A percentile compares a stretch with the other conserved stretches of the same genome.
These are phyloP conservation scores for Rhytidiadelphus loreus DNA, from an alignment of 225 moss, liverwort and hornwort genomes.

Conservation along the genomic window DNA sequence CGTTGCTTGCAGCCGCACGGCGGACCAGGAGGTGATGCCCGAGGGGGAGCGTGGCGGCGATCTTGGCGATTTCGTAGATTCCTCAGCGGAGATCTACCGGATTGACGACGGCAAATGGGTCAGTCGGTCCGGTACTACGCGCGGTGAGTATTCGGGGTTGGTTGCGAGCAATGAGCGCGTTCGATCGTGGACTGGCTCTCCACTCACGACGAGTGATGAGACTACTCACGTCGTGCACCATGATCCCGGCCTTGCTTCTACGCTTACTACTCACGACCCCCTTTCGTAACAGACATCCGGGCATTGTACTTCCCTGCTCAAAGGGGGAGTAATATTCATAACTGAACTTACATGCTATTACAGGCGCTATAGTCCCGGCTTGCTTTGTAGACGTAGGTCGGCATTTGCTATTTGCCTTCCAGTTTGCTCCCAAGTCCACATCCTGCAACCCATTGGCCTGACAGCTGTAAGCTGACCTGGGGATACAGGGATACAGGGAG, in stretches of 20 bases:
- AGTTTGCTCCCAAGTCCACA: neutral
- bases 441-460: neutral
- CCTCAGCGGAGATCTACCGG: neutral
- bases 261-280: too few relatives aligned
- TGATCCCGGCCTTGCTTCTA: neutral
- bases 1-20: neutral
- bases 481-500: neutral
- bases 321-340: neutral
- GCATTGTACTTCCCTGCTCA: neutral
- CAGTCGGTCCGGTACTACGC: neutral
- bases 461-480: neutral
- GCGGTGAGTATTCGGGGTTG: neutral
- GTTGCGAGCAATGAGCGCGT: neutral
- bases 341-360: neutral
- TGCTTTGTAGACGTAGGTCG: neutral
- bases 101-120: neutral
- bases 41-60: neutral
- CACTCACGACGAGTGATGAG: neutral
- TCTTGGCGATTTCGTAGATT: constrained; percentile 5
- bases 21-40: neutral
- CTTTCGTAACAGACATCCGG: neutral
- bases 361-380: neutral
- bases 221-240: neutral
- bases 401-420: neutral
- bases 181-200: neutral